Conservation (phyloP, 139 green algal species). For the Desmodesmus armatus region DNA sequence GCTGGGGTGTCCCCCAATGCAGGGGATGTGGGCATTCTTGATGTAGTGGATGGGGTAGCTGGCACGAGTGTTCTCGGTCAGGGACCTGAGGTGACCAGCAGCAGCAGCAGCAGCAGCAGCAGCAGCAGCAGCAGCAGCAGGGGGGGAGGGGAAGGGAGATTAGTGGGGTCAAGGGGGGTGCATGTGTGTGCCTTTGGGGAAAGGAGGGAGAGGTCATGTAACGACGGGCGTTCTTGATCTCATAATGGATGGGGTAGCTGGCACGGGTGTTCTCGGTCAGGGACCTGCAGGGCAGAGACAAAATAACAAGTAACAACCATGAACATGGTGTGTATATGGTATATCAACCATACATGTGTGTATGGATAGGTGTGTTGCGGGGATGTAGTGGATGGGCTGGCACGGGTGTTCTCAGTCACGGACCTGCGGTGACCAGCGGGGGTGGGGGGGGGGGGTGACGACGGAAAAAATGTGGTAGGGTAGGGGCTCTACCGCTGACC, state of each 20-base stretch:
- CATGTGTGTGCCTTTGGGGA: too few species aligned
- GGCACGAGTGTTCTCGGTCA: slow-evolving; percentile 93
- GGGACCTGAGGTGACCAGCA: slow-evolving; percentile 26
- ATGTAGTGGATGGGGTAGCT: slow-evolving; percentile 97
- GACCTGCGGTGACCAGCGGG: background rate
- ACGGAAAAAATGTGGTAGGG: too few species aligned
- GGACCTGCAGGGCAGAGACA: slow-evolving; percentile 16
- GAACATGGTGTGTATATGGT: too few species aligned
- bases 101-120: background rate
- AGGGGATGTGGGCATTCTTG: slow-evolving; percentile 90
- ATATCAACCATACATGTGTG: too few species aligned
- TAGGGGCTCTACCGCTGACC: too few species aligned
- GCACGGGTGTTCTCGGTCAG: slow-evolving; percentile 94
- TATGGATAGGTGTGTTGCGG: slow-evolving; percentile 90
- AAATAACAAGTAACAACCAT: too few species aligned
- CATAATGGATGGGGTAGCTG: slow-evolving; percentile 95
- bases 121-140: background rate
- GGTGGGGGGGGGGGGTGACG: too few species aligned
- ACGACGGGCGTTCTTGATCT: slow-evolving; percentile 95
- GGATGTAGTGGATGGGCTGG: slow-evolving; percentile 95
- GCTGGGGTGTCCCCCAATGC: slow-evolving; percentile 80
- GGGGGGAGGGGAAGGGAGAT: too few species aligned
- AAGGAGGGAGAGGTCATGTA: too few species aligned
- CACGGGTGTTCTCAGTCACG: slow-evolving; percentile 95
- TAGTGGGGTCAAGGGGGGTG: too few species aligned